phyloP scores from a whole-genome alignment of 2,329 filamentous ascomycete genomes.

The Fusarium sp. region DNA sequence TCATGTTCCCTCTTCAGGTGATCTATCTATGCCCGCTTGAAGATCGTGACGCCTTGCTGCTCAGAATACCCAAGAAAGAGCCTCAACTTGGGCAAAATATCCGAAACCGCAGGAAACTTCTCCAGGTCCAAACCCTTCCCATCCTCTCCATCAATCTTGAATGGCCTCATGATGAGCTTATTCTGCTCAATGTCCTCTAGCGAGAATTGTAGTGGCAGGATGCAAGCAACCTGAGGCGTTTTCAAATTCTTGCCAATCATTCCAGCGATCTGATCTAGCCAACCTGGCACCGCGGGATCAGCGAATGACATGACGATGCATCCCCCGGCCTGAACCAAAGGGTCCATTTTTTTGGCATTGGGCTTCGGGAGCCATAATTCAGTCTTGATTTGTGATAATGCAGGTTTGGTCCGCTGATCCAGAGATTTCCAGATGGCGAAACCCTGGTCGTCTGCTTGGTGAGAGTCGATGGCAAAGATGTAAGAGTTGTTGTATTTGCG shows the following conservation, averaged over 20 bases:
- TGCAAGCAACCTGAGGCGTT: neutral
- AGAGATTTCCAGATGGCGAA: neutral
- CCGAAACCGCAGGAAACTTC: neutral
- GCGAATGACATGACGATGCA: conserved; percentile 6
- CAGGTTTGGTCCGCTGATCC: neutral
- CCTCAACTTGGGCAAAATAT: neutral
- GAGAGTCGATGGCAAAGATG: neutral
- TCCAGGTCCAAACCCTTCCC: neutral
- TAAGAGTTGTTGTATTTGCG: neutral
- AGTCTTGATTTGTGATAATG: neutral
- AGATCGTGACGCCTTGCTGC: neutral
- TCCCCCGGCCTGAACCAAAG: neutral
- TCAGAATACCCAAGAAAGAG: neutral
- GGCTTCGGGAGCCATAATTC: conserved; percentile 1
- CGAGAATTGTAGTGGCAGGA: neutral
- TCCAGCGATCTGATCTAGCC: neutral
- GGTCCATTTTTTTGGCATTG: neutral
- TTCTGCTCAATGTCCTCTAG: neutral
- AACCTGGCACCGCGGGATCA: neutral
- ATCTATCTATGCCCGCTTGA: neutral
- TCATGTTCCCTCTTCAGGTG: fast-evolving
- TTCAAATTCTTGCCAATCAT: neutral
- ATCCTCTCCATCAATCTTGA: neutral
- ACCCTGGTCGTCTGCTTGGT: neutral
- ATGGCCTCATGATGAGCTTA: neutral